phyloP scores from a whole-genome alignment of 345 rosid species.

The Gossypium arboreum region DNA sequence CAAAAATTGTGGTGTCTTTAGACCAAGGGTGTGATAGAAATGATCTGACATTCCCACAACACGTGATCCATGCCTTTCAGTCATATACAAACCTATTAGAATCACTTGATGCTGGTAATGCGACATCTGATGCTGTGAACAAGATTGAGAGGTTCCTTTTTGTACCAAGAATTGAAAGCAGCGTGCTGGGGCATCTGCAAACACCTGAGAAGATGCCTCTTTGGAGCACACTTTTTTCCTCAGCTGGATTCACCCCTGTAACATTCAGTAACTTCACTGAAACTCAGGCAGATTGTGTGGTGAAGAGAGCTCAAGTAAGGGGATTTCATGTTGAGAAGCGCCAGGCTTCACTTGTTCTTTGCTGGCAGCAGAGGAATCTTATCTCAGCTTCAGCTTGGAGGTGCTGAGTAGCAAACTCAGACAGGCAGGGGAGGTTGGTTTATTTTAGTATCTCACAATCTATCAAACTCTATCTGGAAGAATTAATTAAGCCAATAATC shows the following conservation, averaged over 20 bases:
- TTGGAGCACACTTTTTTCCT: constrained; percentile 46
- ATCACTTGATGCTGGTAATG: constrained; percentile 45
- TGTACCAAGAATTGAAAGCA: constrained; percentile 46
- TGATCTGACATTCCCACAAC: constrained; percentile 48
- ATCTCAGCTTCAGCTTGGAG: constrained; percentile 58
- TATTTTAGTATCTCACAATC: constrained; percentile 24
- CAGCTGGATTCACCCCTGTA: constrained; percentile 40
- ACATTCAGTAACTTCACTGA: constrained; percentile 48
- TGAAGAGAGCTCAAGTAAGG: constrained; percentile 44
- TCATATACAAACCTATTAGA: constrained; percentile 38
- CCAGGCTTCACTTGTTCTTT: constrained; percentile 45
- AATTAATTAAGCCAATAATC: constrained; percentile 28
- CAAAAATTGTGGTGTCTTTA: constrained; percentile 45
- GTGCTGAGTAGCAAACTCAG: constrained; percentile 28
- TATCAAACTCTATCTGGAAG: constrained; percentile 18
- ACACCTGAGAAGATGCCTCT: constrained; percentile 39
- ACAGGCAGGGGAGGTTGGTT: constrained; percentile 22
- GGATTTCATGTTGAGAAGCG: constrained; percentile 57
- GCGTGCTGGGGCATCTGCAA: constrained; percentile 37
- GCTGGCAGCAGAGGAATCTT: constrained; percentile 49
- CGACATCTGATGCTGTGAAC: constrained; percentile 37
- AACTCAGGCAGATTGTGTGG: constrained; percentile 50
- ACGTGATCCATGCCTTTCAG: constrained; percentile 42
- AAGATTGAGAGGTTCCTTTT: constrained; percentile 54
- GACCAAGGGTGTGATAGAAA: constrained; percentile 43